Conservation (phyloP, 1,284 basidiomycete species). For the Trichosporon sp. region DNA sequence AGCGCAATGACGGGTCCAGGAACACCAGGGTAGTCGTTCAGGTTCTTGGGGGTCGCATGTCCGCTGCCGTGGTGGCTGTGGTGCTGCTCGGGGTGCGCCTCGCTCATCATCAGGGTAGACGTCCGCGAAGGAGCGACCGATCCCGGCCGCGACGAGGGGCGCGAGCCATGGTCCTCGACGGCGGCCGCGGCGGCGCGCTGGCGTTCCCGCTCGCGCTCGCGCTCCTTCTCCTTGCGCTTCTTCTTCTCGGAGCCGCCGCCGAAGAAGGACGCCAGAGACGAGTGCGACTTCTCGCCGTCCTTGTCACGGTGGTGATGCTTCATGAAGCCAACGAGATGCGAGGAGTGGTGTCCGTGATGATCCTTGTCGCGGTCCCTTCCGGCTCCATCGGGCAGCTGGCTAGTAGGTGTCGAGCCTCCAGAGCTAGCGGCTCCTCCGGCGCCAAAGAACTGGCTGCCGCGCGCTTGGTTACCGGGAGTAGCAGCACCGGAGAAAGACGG, state of each 20-base stretch:
- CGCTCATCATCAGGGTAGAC: slow-evolving; percentile 31
- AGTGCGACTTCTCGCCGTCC: slow-evolving; percentile 48
- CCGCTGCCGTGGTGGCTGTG: slow-evolving; percentile 20
- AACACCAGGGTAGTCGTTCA: slow-evolving; percentile 42
- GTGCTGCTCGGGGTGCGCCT: slow-evolving; percentile 12
- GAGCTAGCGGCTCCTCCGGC: slow-evolving; percentile 16
- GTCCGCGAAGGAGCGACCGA: slow-evolving; percentile 36
- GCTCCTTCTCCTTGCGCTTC: slow-evolving; percentile 29
- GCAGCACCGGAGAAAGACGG: slow-evolving; percentile 31
- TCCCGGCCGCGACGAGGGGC: slow-evolving; percentile 20
- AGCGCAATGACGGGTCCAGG: slow-evolving; percentile 43
- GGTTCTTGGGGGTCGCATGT: slow-evolving; percentile 39
- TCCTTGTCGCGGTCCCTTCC: slow-evolving; percentile 17
- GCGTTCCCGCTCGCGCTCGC: slow-evolving; percentile 19
- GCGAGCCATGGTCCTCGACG: slow-evolving; percentile 25
- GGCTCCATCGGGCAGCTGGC: slow-evolving; percentile 7
- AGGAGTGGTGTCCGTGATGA: slow-evolving; percentile 37
- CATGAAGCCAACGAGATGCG: slow-evolving; percentile 48
- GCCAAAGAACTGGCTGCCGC: slow-evolving; percentile 35
- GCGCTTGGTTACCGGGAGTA: slow-evolving; percentile 41
- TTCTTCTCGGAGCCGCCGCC: slow-evolving; percentile 44
- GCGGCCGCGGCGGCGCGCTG: slow-evolving; percentile 39
- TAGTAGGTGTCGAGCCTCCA: slow-evolving; percentile 11
- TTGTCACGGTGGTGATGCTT: slow-evolving; percentile 46
- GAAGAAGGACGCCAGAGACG: slow-evolving; percentile 46